A percentile compares a stretch with the other conserved stretches of the same genome.
phyloP scores from a whole-genome alignment of 176 grass and related monocot species.

The Rhynchospora pubera region DNA sequence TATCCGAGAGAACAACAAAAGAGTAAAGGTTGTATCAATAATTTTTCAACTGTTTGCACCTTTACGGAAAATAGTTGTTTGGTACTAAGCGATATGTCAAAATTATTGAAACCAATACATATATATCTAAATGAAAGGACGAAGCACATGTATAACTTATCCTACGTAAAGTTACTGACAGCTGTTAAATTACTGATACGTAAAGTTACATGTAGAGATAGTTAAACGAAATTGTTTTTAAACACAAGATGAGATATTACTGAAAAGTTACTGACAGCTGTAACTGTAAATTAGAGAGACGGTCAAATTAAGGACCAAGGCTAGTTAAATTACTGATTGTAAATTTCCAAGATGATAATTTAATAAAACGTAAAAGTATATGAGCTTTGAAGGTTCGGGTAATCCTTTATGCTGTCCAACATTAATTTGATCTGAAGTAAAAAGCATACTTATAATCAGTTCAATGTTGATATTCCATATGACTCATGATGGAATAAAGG shows the following conservation, averaged over 20 bases:
- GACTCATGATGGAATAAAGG: not conserved
- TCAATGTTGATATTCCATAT: not conserved
- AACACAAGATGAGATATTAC: too few species aligned
- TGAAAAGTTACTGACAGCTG: too few species aligned
- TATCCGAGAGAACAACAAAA: too few species aligned
- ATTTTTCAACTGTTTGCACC: not conserved
- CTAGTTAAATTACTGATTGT: too few species aligned
- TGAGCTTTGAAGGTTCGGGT: not conserved
- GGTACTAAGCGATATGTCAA: not conserved
- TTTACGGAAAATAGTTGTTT: not conserved
- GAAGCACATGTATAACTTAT: not conserved
- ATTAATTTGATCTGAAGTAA: not conserved
- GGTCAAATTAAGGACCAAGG: not conserved
- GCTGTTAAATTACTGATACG: too few species aligned
- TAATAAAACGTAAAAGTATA: not conserved
- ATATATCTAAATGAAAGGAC: not conserved
- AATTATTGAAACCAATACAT: not conserved
- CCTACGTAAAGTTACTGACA: too few species aligned
- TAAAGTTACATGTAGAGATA: too few species aligned
- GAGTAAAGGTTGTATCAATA: too few species aligned
- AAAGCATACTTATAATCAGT: not conserved
- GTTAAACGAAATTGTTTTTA: too few species aligned
- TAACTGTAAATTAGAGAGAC: not conserved
- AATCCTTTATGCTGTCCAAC: not conserved
- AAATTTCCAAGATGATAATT: not conserved